Evolutionary conservation across 768 basidiomycete species (phyloP).

Genomic region (Amanita muscaria): DNA sequence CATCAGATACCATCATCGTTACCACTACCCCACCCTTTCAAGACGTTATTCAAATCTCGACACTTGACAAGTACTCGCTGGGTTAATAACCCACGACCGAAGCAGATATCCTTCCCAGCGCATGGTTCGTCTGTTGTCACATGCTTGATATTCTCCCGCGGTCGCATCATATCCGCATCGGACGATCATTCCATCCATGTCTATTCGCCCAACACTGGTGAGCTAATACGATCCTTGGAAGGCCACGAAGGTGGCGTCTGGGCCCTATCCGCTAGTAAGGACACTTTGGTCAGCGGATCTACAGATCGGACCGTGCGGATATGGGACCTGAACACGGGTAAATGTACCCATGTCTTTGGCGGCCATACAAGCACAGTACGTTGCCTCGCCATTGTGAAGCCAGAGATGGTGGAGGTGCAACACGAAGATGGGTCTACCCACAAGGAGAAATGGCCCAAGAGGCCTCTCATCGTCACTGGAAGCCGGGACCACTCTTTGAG

Average conservation of each 20-base stretch:
- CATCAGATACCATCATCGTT: slow-evolving; percentile 36
- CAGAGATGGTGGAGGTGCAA: slow-evolving; percentile 75
- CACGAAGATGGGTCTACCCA: slow-evolving; percentile 49
- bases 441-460: slow-evolving; percentile 63
- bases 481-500: slow-evolving; percentile 62
- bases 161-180: slow-evolving; percentile 93
- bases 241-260: slow-evolving; percentile 97
- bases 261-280: slow-evolving; percentile 87
- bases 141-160: slow-evolving; percentile 88
- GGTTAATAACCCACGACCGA: slow-evolving; percentile 65
- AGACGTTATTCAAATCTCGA: slow-evolving; percentile 88
- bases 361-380: slow-evolving; percentile 96
- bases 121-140: slow-evolving; percentile 91
- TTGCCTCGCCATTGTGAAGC: slow-evolving; percentile 92
- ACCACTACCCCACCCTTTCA: slow-evolving; percentile 79
- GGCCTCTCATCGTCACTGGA: slow-evolving; percentile 66
- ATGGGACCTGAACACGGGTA: slow-evolving; percentile 75
- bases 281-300: slow-evolving; percentile 83
- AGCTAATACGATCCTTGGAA: slow-evolving; percentile 61
- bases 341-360: slow-evolving; percentile 88
- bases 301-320: slow-evolving; percentile 91
- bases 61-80: slow-evolving; percentile 74
- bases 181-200: slow-evolving; percentile 97
- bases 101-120: slow-evolving; percentile 76
- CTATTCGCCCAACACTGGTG: slow-evolving; percentile 81